Evolutionary conservation across 768 basidiomycete genomes (phyloP), one percentile per base, ranked within the genome.

Genomic region (Candolleomyces aberdarensis): DNA sequence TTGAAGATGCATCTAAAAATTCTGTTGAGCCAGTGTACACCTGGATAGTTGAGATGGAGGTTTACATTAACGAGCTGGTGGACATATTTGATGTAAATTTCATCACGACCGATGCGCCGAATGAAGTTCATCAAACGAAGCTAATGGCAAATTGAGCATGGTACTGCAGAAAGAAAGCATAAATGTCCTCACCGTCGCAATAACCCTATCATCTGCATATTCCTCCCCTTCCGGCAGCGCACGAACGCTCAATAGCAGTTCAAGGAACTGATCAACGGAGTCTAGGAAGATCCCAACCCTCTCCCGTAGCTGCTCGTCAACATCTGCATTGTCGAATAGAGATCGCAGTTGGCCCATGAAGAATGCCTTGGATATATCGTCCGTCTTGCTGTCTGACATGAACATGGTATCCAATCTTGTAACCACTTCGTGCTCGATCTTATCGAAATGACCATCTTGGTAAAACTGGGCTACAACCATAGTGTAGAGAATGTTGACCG

Each of bases 381-480:
- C 92, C 26, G 90, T 87, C 74, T 93, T 93, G 72, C 88, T 91
- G 64, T 94, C 92, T 17, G 89, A 91, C 89, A 95, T 95, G 78
- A 97, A 97, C 22, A 98, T 72, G 22, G 87, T 86, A 70, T 98
- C 95, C 39, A 98, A 78, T 63, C 92, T 89, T 65, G 86, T 95
- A 66, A 98, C 92, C 7, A 98, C 80, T 73, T 96, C 95, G 65
- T 91, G 89, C 72, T 98, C 93, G 65, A 98, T 96, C 50, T 84
- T 85, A 65, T 89, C 88, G 69, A 98, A 97, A 70, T 92, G 86
- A 26, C 85, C 87, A 13, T 86, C 86, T 61, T 91, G 87, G 59
- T 93, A 86, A 72, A 91, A 95, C 71, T 96, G 92, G 2, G 92
- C 89, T 51, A 96, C 85, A 62, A 98, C 94, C 94, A 98, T 97